Percentiles rank a stretch among this genome's conserved stretches.
Evolutionary conservation across 495 filamentous ascomycete species (phyloP).

Genomic region (Trichoderma reesei): DNA sequence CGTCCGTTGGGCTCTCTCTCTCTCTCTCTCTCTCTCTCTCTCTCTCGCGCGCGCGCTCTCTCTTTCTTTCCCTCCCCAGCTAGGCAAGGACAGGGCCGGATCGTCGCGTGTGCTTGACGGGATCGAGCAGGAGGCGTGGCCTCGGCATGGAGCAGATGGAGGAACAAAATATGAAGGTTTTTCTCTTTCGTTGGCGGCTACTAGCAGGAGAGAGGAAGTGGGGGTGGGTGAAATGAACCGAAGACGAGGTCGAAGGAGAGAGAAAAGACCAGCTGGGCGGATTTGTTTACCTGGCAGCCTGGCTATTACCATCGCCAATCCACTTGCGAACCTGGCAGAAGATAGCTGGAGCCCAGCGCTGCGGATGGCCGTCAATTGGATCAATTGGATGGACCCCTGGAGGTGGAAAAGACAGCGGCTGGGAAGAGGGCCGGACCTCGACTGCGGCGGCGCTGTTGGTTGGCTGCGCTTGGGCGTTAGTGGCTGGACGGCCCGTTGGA

Average conservation of each 20-base stretch:
- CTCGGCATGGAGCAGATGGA: neutral
- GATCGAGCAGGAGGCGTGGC: conserved; percentile 2
- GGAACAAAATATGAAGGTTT: neutral
- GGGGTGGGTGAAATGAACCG: neutral
- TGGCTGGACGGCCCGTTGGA: neutral
- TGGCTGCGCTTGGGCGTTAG: neutral
- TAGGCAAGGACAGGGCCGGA: neutral
- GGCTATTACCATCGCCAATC: neutral
- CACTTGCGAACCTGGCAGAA: neutral
- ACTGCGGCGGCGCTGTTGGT: neutral
- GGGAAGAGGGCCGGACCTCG: neutral
- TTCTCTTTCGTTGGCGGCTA: neutral
- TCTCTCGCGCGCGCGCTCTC: no score
- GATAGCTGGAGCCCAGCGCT: neutral
- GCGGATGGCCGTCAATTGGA: no score
- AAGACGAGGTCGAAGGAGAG: neutral
- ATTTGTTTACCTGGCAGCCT: neutral
- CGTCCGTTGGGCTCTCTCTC: neutral
- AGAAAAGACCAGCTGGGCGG: neutral
- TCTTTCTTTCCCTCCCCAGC: no score
- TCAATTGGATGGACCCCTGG: no score
- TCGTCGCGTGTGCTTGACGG: neutral
- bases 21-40: no score
- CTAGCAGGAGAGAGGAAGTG: no score
- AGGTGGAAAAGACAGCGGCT: conserved; percentile 5